Percentiles rank a stretch among this genome's conserved stretches.
Conservation (phyloP, 2,329 filamentous ascomycete genomes). For the Phialophora chinensis region DNA sequence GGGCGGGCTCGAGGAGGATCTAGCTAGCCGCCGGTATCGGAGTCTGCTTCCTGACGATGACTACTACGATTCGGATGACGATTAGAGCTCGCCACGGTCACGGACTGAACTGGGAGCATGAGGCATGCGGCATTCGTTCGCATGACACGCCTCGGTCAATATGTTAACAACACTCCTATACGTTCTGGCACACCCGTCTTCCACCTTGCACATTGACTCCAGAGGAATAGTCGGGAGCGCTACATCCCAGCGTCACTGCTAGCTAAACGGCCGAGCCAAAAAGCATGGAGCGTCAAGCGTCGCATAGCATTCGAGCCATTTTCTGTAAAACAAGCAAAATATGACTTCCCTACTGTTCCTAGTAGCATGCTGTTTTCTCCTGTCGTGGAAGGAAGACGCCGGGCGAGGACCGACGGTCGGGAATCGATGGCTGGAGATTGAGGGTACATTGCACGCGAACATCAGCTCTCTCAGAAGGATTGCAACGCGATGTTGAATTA, state of each 20-base stretch:
- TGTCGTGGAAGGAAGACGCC: neutral
- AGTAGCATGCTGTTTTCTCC: neutral
- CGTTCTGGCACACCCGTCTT: neutral
- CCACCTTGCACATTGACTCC: neutral
- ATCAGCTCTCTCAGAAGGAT: neutral
- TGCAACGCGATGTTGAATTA: too few species aligned
- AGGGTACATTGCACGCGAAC: neutral
- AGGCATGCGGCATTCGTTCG: neutral
- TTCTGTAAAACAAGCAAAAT: neutral
- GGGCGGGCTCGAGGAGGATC: constrained; percentile 86
- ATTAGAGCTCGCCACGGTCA: constrained; percentile 10
- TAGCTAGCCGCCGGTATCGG: constrained; percentile 78
- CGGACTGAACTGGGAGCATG: neutral
- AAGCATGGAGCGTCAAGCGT: neutral
- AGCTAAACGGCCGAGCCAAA: neutral
- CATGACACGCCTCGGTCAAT: neutral
- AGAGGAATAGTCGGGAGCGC: neutral
- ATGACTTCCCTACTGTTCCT: neutral
- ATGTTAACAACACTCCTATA: neutral
- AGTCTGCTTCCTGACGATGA: constrained; percentile 78
- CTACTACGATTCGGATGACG: constrained; percentile 75
- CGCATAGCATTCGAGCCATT: neutral
- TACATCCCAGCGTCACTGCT: neutral
- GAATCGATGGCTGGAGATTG: neutral
- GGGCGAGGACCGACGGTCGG: too few species aligned